Base-by-base conservation (phyloP, 495 filamentous ascomycete genomes). In the Talaromyces wortmannii region DNA sequence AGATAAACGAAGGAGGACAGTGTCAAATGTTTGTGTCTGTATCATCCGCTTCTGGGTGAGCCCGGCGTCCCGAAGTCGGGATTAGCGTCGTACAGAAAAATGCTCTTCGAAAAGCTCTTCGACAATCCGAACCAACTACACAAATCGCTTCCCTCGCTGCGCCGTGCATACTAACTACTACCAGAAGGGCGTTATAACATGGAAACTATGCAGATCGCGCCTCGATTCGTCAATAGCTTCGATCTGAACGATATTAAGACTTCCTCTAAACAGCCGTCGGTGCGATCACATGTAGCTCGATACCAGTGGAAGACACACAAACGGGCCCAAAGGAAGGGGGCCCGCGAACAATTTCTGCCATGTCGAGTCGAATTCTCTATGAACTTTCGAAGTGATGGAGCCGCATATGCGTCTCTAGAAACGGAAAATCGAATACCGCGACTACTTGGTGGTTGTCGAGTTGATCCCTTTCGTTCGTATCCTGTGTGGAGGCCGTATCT, bases 401-500 rank as follows among this genome's bases (percentile, higher is more conserved):
- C 36, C 5, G 36, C 5, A 40, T 1, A 40, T 40, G 36, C 13
- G 1, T 13, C 13, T 13, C 8, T 10, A 40, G 36, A 40, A 13
- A 29, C 16, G 18, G 47, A 50, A 50, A 23, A 23, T 13, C 48
- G 8, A 50, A 56, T 61, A 36, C 56, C 54, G 15, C 56, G 52
- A 45, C 56, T 60, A 43, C 53, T 70, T 1, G 69, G 72, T 30
- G 67, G 67, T n/a, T 63, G 67, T 29, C 63, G 72, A 40, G 66
- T 66, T 13, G 69, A 70, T 55, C 71, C 73, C 11, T 73, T 74
- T 59, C 59, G 59, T 18, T 68, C 70, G 4, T 71, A 70, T 50
- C 70, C 71, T 12, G 50, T 66, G 4, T 67, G 42, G 31, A 56
- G 58, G 52, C 61, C 70, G 10, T 67, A 55, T 52, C 59, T 67